These are phyloP conservation scores for Candida tetrigidarum DNA, from an alignment of 1,139 yeast genomes.

Conservation along the genomic window DNA sequence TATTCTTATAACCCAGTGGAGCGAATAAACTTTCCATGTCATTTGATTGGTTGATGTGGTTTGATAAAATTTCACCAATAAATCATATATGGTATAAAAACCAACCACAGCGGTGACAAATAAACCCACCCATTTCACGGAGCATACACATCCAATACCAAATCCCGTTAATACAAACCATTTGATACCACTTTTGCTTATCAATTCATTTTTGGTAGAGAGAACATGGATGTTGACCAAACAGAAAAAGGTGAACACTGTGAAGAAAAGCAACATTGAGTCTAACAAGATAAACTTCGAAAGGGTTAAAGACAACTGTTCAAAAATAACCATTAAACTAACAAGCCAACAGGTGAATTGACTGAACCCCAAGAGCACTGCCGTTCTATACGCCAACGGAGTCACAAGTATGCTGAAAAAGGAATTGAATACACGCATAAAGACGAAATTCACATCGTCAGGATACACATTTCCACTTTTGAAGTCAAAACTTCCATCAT, in stretches of 20 bases:
- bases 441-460: constrained; percentile 51
- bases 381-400: constrained; percentile 68
- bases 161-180: constrained; percentile 76
- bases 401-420: constrained; percentile 63
- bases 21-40: constrained; percentile 40
- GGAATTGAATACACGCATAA: constrained; percentile 72
- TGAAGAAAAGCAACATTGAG: constrained; percentile 73
- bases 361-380: constrained; percentile 50
- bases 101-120: constrained; percentile 88
- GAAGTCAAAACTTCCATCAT: constrained; percentile 66
- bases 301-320: constrained; percentile 65
- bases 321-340: constrained; percentile 63
- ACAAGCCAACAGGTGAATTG: constrained; percentile 56
- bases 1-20: constrained; percentile 79
- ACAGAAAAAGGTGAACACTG: constrained; percentile 63
- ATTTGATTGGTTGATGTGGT: constrained; percentile 29
- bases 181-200: constrained; percentile 47
- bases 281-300: constrained; percentile 76
- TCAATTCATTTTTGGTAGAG: constrained; percentile 39
- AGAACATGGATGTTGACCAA: constrained; percentile 57
- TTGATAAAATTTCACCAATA: constrained; percentile 68
- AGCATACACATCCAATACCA: constrained; percentile 88
- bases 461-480: constrained; percentile 66
- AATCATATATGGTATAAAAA: constrained; percentile 76
- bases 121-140: constrained; percentile 96